These are phyloP conservation scores for Penicillium sp. DNA, from an alignment of 2,329 filamentous ascomycete species.

Conservation along the genomic window DNA sequence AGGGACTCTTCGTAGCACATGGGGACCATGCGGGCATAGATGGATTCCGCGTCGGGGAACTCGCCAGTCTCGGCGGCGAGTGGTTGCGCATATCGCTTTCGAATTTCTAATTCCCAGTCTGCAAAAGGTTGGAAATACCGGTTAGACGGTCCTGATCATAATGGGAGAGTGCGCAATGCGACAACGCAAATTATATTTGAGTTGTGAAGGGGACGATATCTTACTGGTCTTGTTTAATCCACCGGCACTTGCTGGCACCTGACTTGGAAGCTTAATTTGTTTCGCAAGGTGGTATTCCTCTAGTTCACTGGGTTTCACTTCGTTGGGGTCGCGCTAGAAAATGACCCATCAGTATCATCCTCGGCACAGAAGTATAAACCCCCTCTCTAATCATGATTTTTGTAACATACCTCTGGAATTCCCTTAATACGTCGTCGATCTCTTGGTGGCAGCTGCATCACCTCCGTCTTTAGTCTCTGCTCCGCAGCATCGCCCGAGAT, in stretches of 20 bases:
- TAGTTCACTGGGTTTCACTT: constrained; percentile 33
- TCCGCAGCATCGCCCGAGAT: constrained; percentile 62
- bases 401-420: constrained; percentile 48
- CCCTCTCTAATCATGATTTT: neutral
- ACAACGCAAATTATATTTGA: constrained; percentile 6
- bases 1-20: constrained; percentile 67
- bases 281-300: constrained; percentile 49
- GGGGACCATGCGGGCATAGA: constrained; percentile 61
- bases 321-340: constrained; percentile 38
- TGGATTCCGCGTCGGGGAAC: constrained; percentile 60
- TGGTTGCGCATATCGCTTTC: constrained; percentile 64
- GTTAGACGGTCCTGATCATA: constrained; percentile 15
- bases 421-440: constrained; percentile 61
- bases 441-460: constrained; percentile 62
- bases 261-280: constrained; percentile 56
- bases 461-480: constrained; percentile 63
- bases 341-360: constrained; percentile 10
- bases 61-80: constrained; percentile 63
- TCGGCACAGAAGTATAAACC: neutral
- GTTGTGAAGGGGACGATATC: constrained; percentile 29
- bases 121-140: constrained; percentile 6
- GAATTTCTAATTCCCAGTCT: constrained; percentile 66
- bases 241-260: constrained; percentile 68
- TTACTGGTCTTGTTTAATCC: constrained; percentile 78
- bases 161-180: constrained; percentile 1